phyloP scores from a whole-genome alignment of 306 rosid species.

The Prinsepia uniflora region DNA sequence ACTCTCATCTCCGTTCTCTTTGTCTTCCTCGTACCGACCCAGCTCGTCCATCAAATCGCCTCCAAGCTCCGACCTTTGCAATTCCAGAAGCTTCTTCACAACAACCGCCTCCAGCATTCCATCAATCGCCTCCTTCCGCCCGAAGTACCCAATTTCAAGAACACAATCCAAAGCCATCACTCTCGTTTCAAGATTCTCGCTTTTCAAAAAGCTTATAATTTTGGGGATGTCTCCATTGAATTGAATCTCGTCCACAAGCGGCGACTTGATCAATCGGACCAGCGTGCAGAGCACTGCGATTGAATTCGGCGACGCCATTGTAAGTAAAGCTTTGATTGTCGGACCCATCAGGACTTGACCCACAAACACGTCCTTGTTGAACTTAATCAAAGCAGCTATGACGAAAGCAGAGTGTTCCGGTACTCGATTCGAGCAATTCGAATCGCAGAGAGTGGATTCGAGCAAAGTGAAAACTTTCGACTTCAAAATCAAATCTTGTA shows the following conservation, averaged over 20 bases:
- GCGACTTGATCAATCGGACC: constrained; percentile 64
- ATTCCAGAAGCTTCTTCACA: constrained; percentile 57
- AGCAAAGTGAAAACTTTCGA: constrained; percentile 48
- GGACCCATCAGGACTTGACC: constrained; percentile 72
- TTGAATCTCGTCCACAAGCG: constrained; percentile 80
- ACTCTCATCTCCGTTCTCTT: constrained; percentile 18
- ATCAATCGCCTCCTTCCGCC: constrained; percentile 83
- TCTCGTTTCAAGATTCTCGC: constrained; percentile 28
- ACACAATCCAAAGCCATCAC: constrained; percentile 56
- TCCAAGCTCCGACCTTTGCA: constrained; percentile 68
- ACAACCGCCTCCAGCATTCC: constrained; percentile 69
- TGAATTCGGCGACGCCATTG: constrained; percentile 45
- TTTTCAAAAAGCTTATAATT: constrained; percentile 43
- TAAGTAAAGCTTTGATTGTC: constrained; percentile 40
- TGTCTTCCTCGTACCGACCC: constrained; percentile 19
- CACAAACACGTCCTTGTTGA: constrained; percentile 90
- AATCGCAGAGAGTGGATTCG: constrained; percentile 43
- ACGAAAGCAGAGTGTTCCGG: constrained; percentile 53
- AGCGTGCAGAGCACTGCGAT: constrained; percentile 50
- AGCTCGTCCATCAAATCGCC: constrained; percentile 44
- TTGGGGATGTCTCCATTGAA: constrained; percentile 52
- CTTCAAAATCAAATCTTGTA: constrained; percentile 64
- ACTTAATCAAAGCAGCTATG: constrained; percentile 46
- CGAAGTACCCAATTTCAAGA: constrained; percentile 78
- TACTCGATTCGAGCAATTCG: constrained; percentile 30